These are phyloP conservation scores for Geranomyces variabilis DNA, from an alignment of 192 early-diverging fungal species.

Conservation along the genomic window DNA sequence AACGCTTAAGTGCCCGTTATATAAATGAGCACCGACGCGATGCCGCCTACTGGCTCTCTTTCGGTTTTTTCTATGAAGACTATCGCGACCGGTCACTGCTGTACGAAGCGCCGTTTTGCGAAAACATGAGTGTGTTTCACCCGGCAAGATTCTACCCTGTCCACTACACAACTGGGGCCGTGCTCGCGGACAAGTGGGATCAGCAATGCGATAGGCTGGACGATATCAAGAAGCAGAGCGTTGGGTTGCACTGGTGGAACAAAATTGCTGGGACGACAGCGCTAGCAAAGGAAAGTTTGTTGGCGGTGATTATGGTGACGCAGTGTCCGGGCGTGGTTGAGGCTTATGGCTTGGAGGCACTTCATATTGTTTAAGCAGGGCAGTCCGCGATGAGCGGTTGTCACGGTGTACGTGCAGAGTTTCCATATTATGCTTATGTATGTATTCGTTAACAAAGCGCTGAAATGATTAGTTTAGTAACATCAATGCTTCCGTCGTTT, in stretches of 20 bases:
- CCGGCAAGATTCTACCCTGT: slow-evolving; percentile 29
- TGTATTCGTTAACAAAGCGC: too few relatives aligned
- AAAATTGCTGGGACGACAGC: slow-evolving; percentile 16
- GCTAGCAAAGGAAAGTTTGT: slow-evolving; percentile 9
- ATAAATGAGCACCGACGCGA: not conserved
- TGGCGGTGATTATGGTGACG: slow-evolving; percentile 32
- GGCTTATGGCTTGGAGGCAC: slow-evolving; percentile 13
- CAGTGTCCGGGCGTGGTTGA: slow-evolving; percentile 34
- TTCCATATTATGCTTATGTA: too few relatives aligned
- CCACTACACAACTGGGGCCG: slow-evolving; percentile 19
- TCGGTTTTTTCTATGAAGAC: slow-evolving; percentile 1
- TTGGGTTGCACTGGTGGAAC: slow-evolving; percentile 44
- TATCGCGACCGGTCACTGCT: slow-evolving; percentile 4
- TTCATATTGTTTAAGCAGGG: slow-evolving; percentile 4
- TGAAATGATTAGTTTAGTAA: too few relatives aligned
- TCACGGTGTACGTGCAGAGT: too few relatives aligned
- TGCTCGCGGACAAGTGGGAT: slow-evolving; percentile 2
- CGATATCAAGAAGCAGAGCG: slow-evolving; percentile 13
- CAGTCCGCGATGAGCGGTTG: too few relatives aligned
- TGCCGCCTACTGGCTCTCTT: not conserved
- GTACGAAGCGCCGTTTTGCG: slow-evolving; percentile 14
- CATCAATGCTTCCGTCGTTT: too few relatives aligned
- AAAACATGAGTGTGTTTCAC: slow-evolving; percentile 20
- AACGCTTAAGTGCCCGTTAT: not conserved
- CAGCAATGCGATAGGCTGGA: slow-evolving; percentile 13